Evolutionary conservation across 2,329 filamentous ascomycete genomes (phyloP).

Genomic region (Penicillium palitans): DNA sequence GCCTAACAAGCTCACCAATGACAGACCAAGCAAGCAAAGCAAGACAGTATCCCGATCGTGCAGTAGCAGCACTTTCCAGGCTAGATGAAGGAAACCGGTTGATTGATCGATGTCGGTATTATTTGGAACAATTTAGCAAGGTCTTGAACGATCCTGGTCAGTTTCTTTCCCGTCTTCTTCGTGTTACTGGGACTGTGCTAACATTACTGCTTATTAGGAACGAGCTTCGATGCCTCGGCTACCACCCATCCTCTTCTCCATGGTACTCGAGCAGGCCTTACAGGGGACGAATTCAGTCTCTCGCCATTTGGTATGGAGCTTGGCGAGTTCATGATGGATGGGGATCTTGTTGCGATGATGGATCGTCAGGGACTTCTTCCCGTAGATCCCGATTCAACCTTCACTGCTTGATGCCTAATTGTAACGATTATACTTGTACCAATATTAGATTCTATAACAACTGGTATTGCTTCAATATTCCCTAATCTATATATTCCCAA

Average conservation of each 20-base stretch:
- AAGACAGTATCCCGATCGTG: constrained; percentile 19
- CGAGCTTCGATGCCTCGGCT: neutral
- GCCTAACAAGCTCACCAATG: neutral
- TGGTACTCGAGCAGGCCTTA: neutral
- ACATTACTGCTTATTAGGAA: constrained; percentile 3
- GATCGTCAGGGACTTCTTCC: constrained; percentile 2
- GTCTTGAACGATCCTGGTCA: constrained; percentile 1
- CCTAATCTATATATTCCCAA: too few species aligned
- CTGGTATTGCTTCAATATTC: neutral
- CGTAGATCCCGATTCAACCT: neutral
- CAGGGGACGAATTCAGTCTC: constrained; percentile 10
- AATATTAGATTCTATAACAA: neutral
- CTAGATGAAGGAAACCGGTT: constrained; percentile 34
- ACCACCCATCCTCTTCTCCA: neutral
- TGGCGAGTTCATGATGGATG: constrained; percentile 42
- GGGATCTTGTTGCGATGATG: constrained; percentile 25
- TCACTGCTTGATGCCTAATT: neutral
- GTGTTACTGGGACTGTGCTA: neutral
- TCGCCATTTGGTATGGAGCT: constrained; percentile 37
- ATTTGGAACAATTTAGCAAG: constrained; percentile 27
- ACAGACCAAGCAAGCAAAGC: neutral
- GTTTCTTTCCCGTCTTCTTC: neutral
- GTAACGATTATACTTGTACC: neutral
- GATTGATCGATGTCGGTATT: constrained; percentile 32
- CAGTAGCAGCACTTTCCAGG: constrained; percentile 23